Evolutionary conservation across 768 basidiomycete species (phyloP), one percentile per base, ranked within the genome.

Genomic region (Sporobolomyces phaffii): DNA sequence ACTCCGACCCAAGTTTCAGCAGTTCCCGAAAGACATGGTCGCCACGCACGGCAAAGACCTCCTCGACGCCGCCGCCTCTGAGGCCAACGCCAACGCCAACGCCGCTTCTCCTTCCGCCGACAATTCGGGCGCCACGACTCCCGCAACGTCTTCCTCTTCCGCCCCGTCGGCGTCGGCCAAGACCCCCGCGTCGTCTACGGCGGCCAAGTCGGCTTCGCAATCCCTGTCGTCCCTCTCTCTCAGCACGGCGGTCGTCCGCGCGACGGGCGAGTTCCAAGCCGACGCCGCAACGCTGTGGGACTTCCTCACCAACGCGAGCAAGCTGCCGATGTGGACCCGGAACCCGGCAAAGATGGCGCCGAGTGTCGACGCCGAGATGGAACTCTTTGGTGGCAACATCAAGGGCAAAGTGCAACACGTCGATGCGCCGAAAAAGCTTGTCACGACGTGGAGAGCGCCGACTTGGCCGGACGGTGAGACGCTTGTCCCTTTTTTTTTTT

Each of bases 331-430:
- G 24, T 75, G 74, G 74, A 62, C 69, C 0, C 67, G 73, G 8
- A 75, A 74, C 65, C 69, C 63, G 24, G 74, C 73, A 18, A 72
- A 60, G 51, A 75, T 75, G 59, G 62, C 57, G 31, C 58, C 69
- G 14, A 43, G 62, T 48, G 69, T 60, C 17, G 73, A 66, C 22
- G 58, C 73, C 11, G 69, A 70, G 41, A 64, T 75, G 40, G 57
- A 49, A 11, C 58, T 75, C 17, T 75, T 75, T 28, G 73, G 74
- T 15, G 74, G 74, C 44, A 75, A 75, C 68, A 73, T 75, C 50
- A 38, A 33, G 6, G 74, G 74, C 45, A 71, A 71, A 62, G 67
- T 75, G 7, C 44, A 54, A 14, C 28, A 57, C 26, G 71, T 70
- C 36, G 60, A 68, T 20, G 22, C 34, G 34, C 74, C 73, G 5